A percentile compares a stretch with the other conserved stretches of the same genome.
phyloP scores from a whole-genome alignment of 163 green algal species.

The Chloroidium sp. region DNA sequence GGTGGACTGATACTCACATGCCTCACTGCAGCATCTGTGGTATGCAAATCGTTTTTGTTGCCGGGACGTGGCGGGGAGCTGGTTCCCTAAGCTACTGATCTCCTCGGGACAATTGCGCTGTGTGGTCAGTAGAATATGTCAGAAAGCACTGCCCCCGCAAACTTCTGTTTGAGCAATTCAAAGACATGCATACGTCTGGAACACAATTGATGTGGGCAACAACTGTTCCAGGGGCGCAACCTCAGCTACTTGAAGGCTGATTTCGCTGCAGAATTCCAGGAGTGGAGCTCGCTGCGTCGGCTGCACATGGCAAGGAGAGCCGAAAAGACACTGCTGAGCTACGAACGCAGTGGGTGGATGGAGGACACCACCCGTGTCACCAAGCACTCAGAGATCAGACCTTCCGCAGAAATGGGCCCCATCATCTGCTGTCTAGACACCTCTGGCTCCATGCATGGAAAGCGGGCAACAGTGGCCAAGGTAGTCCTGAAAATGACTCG shows the following conservation, averaged over 20 bases:
- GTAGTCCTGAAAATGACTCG: neutral
- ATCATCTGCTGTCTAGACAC: constrained; percentile 92
- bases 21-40: neutral
- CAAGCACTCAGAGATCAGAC: constrained; percentile 60
- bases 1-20: no score
- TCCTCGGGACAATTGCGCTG: no score
- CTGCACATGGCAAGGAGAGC: constrained; percentile 75
- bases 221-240: no score
- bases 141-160: no score
- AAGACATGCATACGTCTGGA: no score
- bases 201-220: no score
- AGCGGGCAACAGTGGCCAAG: constrained; percentile 82
- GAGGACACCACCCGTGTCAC: constrained; percentile 67
- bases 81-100: no score
- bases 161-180: no score
- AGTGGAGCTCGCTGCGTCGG: constrained; percentile 40
- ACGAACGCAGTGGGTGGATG: constrained; percentile 83
- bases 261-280: no score
- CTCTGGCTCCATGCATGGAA: constrained; percentile 62
- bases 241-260: no score
- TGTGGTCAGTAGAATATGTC: no score
- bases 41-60: neutral
- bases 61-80: no score
- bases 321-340: constrained; percentile 82
- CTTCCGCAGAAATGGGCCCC: constrained; percentile 75